Base-by-base conservation (phyloP, 805 yeast genomes). In the Tetrapisispora phaffii region DNA sequence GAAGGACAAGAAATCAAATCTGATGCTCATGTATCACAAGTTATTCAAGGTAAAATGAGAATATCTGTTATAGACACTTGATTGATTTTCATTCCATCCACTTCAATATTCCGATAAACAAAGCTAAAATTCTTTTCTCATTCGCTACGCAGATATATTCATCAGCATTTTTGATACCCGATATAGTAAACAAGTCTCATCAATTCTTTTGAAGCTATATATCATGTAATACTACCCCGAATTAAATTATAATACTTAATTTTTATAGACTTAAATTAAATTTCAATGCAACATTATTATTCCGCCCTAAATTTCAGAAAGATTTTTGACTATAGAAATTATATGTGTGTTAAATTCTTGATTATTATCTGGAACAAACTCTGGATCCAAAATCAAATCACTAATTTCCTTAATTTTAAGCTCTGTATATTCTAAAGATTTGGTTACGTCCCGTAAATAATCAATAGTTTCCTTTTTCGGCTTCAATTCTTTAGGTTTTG, bases 381-480 rank as follows among this genome's bases (percentile, higher is more conserved):
- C 39, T 6, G 45, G 52, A n/a, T 47, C 42, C 19, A 53, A 49
- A 16, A 60, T 51, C 17, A 58, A 34, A 1, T 40, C n/a, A 7
- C 53, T 49, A 13, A 63, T 46, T 15, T 53, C 48, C 19, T 50
- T 38, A 3, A 63, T 45, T 2, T 49, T 52, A 10, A 40, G 15
- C 41, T 46, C 54, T 1, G 65, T 51, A 22, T 35, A 57, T 4
- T 50, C 58, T 36, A 60, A 44, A 2, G 66, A 63, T n/a, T 54
- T 53, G 39, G 59, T 59, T 6, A 46, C 41, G n/a, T 59, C 56
- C 35, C 66, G 61, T 65, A 82, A 62, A 44, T 72, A 69, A 10
- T 62, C 59, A 15, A 82, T 61, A 0, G 82, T 81, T 39, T 71
- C 67, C 40, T 57, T 58, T 58, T 82, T 82, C 41, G 75, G 53